Percentiles rank a stretch among this genome's conserved stretches.
Evolutionary conservation across 2,329 filamentous ascomycete species (phyloP).

Genomic region (Fusarium heterosporum): DNA sequence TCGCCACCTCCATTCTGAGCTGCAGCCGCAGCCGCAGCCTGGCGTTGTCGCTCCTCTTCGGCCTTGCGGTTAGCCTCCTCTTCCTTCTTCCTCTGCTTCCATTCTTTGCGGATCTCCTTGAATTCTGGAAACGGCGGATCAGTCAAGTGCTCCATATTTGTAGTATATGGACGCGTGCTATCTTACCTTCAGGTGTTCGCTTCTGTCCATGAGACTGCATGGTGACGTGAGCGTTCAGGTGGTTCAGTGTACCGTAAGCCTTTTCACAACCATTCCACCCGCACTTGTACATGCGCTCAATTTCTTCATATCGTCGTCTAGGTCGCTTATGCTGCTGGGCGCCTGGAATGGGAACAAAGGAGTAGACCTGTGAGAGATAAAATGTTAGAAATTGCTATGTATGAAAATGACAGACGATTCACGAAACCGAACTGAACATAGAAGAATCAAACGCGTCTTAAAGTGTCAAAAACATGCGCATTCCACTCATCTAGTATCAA

Average conservation of each 20-base stretch:
- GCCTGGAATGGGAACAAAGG: constrained; percentile 96
- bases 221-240: constrained; percentile 96
- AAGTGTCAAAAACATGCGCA: neutral
- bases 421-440: constrained; percentile 1
- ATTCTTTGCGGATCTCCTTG: constrained; percentile 98
- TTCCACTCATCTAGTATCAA: neutral
- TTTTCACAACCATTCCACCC: constrained; percentile 99
- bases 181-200: constrained; percentile 94
- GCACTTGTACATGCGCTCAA: constrained; percentile 99
- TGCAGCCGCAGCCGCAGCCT: constrained; percentile 63
- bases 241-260: constrained; percentile 96
- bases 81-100: constrained; percentile 99
- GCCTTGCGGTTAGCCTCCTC: constrained; percentile 69
- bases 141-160: constrained; percentile 23
- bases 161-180: neutral
- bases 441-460: constrained; percentile 2
- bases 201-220: constrained; percentile 98
- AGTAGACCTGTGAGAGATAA: constrained; percentile 79
- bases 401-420: neutral
- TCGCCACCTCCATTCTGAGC: constrained; percentile 64
- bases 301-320: constrained; percentile 93
- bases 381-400: constrained; percentile 8
- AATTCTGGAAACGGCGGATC: constrained; percentile 76
- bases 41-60: constrained; percentile 85
- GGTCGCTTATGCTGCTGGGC: constrained; percentile 98